phyloP scores from a whole-genome alignment of 208 protist species.

The Herpetomonas tarakana region DNA sequence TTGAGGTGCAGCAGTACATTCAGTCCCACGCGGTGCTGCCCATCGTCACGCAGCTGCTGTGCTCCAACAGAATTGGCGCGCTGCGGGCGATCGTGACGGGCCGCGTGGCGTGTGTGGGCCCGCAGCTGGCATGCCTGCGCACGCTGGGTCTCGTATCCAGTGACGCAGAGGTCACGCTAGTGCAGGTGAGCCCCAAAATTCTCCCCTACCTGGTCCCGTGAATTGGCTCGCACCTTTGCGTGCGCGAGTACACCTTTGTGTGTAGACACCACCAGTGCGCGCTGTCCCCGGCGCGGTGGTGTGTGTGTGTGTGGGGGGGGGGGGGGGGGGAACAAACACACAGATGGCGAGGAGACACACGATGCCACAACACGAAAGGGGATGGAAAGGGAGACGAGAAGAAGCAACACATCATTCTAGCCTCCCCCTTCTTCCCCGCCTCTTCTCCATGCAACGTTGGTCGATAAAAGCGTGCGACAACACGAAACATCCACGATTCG shows the following conservation, averaged over 20 bases:
- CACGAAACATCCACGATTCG: too few relatives aligned
- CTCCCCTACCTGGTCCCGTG: constrained; percentile 8
- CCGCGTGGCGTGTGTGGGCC: constrained; percentile 12
- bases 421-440: background rate
- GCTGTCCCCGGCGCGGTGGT: too few relatives aligned
- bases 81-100: constrained; percentile 23
- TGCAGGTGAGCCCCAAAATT: constrained; percentile 20
- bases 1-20: constrained; percentile 23
- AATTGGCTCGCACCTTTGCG: too few relatives aligned
- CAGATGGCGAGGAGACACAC: too few relatives aligned
- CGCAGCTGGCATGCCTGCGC: constrained; percentile 7
- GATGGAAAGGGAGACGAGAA: background rate
- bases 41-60: constrained; percentile 32
- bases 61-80: constrained; percentile 11
- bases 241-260: too few relatives aligned
- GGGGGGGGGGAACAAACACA: too few relatives aligned
- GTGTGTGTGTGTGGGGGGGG: too few relatives aligned
- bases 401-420: background rate
- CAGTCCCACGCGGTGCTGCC: constrained; percentile 20
- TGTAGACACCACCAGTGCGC: too few relatives aligned
- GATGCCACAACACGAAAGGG: too few relatives aligned
- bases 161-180: constrained; percentile 5
- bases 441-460: background rate
- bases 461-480: too few relatives aligned
- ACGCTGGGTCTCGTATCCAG: background rate